These are phyloP conservation scores for Petrea volubilis DNA, from an alignment of 257 asterid genomes.

Conservation along the genomic window DNA sequence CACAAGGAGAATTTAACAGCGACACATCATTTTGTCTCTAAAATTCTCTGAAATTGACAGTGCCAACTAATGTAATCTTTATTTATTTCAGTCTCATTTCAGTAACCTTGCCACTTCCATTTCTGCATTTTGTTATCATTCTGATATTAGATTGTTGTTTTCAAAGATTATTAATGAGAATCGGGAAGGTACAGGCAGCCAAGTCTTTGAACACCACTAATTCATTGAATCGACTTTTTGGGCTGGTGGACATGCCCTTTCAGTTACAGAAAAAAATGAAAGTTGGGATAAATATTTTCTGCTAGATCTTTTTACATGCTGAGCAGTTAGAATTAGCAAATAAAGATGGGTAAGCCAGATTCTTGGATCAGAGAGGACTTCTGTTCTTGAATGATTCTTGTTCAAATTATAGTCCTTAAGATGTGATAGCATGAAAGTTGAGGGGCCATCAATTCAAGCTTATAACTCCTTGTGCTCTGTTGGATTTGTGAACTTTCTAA, in stretches of 20 bases:
- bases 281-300: not conserved
- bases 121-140: too few species aligned
- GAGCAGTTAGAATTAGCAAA: not conserved
- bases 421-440: not conserved
- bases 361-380: not conserved
- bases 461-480: constrained; percentile 2
- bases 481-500: constrained; percentile 18
- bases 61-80: too few species aligned
- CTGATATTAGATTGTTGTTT: too few species aligned
- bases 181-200: too few species aligned
- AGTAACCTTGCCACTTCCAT: too few species aligned
- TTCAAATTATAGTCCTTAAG: not conserved
- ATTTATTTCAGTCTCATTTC: too few species aligned
- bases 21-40: not conserved
- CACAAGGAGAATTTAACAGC: not conserved
- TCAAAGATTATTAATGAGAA: too few species aligned
- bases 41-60: not conserved
- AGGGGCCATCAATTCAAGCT: not conserved
- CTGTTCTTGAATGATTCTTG: not conserved
- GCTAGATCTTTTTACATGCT: not conserved
- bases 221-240: too few species aligned
- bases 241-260: too few species aligned
- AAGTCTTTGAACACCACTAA: too few species aligned
- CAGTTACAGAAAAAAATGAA: not conserved
- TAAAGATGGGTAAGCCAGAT: not conserved